Evolutionary conservation across 768 basidiomycete species (phyloP), one percentile per base, ranked within the genome.

Genomic region (Daedalea quercina): DNA sequence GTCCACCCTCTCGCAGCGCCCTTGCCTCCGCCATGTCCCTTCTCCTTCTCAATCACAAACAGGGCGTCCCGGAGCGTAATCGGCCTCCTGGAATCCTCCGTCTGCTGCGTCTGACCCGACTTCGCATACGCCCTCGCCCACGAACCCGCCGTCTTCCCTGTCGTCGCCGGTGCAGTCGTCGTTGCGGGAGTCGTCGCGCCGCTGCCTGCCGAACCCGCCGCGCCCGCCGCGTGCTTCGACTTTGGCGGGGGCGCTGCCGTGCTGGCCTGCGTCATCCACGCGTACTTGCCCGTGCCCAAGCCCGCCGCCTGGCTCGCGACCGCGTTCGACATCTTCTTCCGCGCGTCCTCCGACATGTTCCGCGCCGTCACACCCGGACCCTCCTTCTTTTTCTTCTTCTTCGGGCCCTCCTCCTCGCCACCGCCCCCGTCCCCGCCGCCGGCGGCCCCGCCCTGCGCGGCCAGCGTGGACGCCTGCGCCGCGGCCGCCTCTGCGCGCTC

Each of bases 231-330:
- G 0, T 67, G 54, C 26, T 68, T 69, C 31, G 67, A 54, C 51
- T 61, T 66, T 37, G 74, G 66, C 1, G 76, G 47, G 0, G 76
- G 58, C 19, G 77, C 66, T 1, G 73, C 70, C 1, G 75, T 69
- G 54, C 74, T 79, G 2, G 81, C 78, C 4, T 86, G 79, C 15
- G 73, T 90, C 89, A 94, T 90, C 92, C 92, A 94, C 15, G 87
- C 76, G 61, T 93, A 94, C 67, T 85, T 86, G 20, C 86, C 83
- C 48, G 67, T 68, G 1, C 84, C 81, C 20, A 90, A 64, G 0
- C 92, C 92, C n/a, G 90, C 89, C 4, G 90, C 90, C 64, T 90
- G 90, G 58, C 84, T 86, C 22, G 92, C 92, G 6, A 89, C 87
- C 22, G 87, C 87, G 66, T 95, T 92, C 31, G 86, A 87, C 84